Percentiles rank a stretch among this genome's conserved stretches.
These are phyloP conservation scores for Calonectria ilicicola DNA, from an alignment of 2,329 filamentous ascomycete species.

Conservation along the genomic window DNA sequence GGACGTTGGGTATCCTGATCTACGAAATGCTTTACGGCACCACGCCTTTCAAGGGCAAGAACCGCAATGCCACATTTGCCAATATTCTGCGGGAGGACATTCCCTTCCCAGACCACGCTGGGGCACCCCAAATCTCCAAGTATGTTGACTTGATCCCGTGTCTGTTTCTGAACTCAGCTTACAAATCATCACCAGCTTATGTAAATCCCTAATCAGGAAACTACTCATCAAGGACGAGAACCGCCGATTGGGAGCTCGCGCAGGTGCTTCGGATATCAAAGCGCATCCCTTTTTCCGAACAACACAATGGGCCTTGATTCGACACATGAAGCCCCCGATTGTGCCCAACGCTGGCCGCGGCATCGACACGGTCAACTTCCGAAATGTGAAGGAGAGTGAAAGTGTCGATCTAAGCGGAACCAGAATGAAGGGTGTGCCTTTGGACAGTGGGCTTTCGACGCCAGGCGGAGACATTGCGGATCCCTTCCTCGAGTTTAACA, in stretches of 20 bases:
- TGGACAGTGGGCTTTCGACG: conserved; percentile 87
- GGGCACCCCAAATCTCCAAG: conserved; percentile 90
- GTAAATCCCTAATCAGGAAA: conserved; percentile 96
- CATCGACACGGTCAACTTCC: conserved; percentile 95
- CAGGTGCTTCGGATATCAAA: conserved; percentile 97
- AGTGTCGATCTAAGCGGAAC: conserved; percentile 86
- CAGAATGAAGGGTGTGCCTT: conserved; percentile 80
- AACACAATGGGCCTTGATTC: conserved; percentile 96
- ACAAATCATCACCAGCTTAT: conserved; percentile 71
- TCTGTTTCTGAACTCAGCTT: neutral
- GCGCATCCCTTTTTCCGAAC: conserved; percentile 94
- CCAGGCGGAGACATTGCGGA: conserved; percentile 85
- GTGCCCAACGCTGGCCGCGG: conserved; percentile 91
- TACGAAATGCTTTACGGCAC: conserved; percentile 99
- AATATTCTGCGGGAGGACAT: conserved; percentile 97
- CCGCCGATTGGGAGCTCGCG: conserved; percentile 89
- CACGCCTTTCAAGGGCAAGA: conserved; percentile 99
- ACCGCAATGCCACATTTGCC: conserved; percentile 96
- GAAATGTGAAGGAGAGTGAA: conserved; percentile 96
- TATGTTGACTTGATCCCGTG: conserved; percentile 60
- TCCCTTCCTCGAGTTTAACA: conserved; percentile 99
- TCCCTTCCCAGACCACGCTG: conserved; percentile 90
- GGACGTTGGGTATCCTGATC: conserved; percentile 96
- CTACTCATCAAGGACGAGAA: conserved; percentile 98
- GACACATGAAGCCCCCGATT: conserved; percentile 98